Evolutionary conservation across 495 filamentous ascomycete species (phyloP), one percentile per base, ranked within the genome.

Genomic region (Aspergillus diversus): DNA sequence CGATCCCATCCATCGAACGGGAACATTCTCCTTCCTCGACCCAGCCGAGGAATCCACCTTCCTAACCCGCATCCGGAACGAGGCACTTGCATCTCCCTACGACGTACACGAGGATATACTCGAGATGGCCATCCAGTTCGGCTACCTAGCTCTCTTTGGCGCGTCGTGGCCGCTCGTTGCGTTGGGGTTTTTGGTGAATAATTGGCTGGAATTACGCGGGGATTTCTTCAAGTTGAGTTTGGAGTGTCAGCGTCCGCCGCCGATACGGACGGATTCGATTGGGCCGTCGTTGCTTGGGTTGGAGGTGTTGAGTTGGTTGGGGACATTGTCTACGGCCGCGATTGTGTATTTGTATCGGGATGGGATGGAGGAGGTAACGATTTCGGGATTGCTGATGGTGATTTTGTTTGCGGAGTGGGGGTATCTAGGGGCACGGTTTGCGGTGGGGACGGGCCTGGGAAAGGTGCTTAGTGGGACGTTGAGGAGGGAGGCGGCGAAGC

Each of bases 221-320:
- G 95, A 99, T 65, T 92, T 96, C 9, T 84, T 93, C 76, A 99
- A 99, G 69, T 93, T 99, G 59, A 92, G 92, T 43, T 76, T 90
- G 31, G 89, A 92, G 71, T 93, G 90, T 81, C 89, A 93, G 68
- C 87, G 95, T 11, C 95, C 95, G 0, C 91, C 90, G 27, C 95
- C 95, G 0, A 90, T 87, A 80, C 87, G 95, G 12, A 87, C 92
- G 4, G 95, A 97, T 76, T 92, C 89, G 3, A 98, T 99, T 68
- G 95, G 95, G 0, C 93, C 95, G 0, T 98, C 92, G 87, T 80
- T 98, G 27, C 86, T 91, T 57, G 86, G 89, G 7, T 80, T 99
- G 5, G 88, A 88, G n/a, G 92, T 98, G 72, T 77, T 97, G 4
- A 85, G 90, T 12, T 97, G 94, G 95, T 77, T 96, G 39, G 95